Evolutionary conservation across 2,329 filamentous ascomycete species (phyloP), one percentile per base, ranked within the genome.

Genomic region (Botryotinia calthae): DNA sequence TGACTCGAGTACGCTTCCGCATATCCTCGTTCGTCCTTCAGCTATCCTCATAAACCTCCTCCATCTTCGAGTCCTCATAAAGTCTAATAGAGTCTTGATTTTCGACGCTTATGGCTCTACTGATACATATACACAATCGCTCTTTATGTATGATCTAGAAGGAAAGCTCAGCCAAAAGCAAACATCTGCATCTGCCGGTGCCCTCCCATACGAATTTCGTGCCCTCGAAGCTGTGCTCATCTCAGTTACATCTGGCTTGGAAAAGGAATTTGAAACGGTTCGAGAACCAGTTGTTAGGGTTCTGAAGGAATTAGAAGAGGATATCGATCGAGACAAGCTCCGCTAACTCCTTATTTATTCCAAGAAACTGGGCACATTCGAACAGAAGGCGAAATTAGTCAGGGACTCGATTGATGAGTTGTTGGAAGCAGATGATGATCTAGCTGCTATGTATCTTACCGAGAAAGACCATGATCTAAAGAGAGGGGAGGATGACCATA

Each of bases 91-190:
- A 37, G 94, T 99, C 10, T 88, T 99, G 37, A 91, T 99, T 8
- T 98, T 99, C 81, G 96, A 98, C 79, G 93, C 96, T 22, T 98
- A 97, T 82, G 96, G 96, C 44, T 96, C 94, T 58, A 95, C 94
- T 74, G 94, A 97, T 77, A 97, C 94, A 0, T 97, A 98, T 79
- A 94, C 95, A 46, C 96, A 98, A 82, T 97, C 94, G 6, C 89
- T 96, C 22, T 99, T 99, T 84, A 97, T 99, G 89, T 98, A 98
- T 83, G 96, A 98, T 80, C 85, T 99, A 31, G 94, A 98, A 82
- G 93, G 93, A 20, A 97, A 97, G 81, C 85, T 99, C 62, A 91
- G 93, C 75, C 94, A 97, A 80, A 95, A 94, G 81, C 87, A 90
- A 73, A 80, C 84, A 2, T 84, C 87, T 0, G 83, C 84, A n/a